phyloP scores from a whole-genome alignment of 2,329 filamentous ascomycete species.

The Penicillium sp. region DNA sequence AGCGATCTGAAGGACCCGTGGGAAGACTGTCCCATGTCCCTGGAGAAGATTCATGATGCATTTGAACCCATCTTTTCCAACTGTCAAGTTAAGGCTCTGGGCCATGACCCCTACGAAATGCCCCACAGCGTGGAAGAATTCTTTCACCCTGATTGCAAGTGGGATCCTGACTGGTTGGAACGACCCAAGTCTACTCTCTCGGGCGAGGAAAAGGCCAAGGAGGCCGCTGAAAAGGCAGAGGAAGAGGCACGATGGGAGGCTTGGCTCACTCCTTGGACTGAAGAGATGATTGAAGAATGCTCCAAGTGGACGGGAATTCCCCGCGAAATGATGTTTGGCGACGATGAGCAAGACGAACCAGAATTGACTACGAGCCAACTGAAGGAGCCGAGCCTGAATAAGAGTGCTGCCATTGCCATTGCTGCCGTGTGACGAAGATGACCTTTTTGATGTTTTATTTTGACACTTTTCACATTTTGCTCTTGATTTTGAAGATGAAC shows the following conservation, averaged over 20 bases:
- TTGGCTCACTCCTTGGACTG: no score
- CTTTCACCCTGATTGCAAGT: constrained; percentile 8
- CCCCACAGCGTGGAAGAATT: constrained; percentile 37
- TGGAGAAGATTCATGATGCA: constrained; percentile 35
- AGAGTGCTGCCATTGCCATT: constrained; percentile 26
- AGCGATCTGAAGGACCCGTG: constrained; percentile 30
- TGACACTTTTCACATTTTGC: no score
- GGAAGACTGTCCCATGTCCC: constrained; percentile 35
- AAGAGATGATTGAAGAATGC: no score
- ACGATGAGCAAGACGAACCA: constrained; percentile 33
- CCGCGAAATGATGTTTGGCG: no score
- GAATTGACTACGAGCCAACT: constrained; percentile 34
- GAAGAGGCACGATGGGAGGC: no score
- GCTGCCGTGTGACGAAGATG: constrained; percentile 21
- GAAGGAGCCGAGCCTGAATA: constrained; percentile 18
- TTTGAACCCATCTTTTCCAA: constrained; percentile 25
- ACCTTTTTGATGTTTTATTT: constrained; percentile 5
- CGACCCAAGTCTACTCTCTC: no score
- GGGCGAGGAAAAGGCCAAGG: no score
- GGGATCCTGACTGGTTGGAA: no score
- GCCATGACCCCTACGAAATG: constrained; percentile 35
- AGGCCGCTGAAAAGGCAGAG: no score
- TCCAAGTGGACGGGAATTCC: no score
- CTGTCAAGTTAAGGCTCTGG: constrained; percentile 16
- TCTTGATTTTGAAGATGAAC: no score